Conservation (phyloP, 306 rosid species). For the Begonia masoniana region DNA sequence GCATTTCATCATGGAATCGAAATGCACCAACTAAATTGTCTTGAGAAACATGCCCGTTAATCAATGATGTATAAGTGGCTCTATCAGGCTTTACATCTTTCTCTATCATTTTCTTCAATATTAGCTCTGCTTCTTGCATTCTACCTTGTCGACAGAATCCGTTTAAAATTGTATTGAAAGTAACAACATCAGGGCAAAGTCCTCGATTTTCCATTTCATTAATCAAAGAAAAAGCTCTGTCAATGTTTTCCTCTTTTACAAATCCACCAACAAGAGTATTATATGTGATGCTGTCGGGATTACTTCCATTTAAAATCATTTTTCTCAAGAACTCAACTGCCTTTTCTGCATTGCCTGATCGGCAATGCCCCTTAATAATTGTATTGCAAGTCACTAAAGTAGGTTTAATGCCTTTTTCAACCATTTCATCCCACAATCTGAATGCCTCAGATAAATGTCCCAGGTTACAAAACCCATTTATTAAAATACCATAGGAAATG, state of each 20-base stretch:
- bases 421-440: conserved; percentile 73
- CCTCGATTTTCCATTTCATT: conserved; percentile 62
- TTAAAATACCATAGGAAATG: conserved; percentile 57
- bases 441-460: conserved; percentile 56
- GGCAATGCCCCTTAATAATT: conserved; percentile 63
- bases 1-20: conserved; percentile 81
- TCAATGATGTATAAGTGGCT: conserved; percentile 61
- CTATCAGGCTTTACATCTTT: conserved; percentile 60
- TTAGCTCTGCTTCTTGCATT: conserved; percentile 65
- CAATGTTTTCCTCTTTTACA: conserved; percentile 58
- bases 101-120: conserved; percentile 67
- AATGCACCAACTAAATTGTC: conserved; percentile 82
- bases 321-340: conserved; percentile 47
- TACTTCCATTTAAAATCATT: conserved; percentile 53
- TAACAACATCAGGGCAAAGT: conserved; percentile 47
- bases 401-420: conserved; percentile 57
- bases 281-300: conserved; percentile 64
- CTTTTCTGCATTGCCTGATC: conserved; percentile 40
- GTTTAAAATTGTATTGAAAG: conserved; percentile 53
- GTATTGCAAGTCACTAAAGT: conserved; percentile 61
- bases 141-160: conserved; percentile 68
- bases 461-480: conserved; percentile 66
- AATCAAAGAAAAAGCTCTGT: conserved; percentile 44
- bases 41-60: conserved; percentile 72
- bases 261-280: conserved; percentile 73